phyloP scores from a whole-genome alignment of 1,284 basidiomycete genomes.

The Rhodotorula glutinis region DNA sequence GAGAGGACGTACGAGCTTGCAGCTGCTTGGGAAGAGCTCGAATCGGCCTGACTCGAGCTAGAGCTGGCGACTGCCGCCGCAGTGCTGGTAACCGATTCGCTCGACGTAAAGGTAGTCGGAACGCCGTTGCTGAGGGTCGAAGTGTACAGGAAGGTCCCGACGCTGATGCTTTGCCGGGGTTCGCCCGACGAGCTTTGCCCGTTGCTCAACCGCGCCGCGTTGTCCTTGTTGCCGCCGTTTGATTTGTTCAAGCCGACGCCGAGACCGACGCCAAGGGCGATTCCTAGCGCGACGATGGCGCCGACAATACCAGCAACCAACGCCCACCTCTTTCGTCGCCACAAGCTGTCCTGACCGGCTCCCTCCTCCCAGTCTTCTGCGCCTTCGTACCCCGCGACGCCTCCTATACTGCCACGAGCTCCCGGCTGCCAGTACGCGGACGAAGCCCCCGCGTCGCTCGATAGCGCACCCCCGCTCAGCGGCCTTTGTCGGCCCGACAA shows the following conservation, averaged over 20 bases:
- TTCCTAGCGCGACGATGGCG: constrained; percentile 18
- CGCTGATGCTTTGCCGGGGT: constrained; percentile 5
- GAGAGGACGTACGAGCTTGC: not conserved
- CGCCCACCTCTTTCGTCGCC: constrained; percentile 6
- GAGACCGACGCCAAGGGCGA: constrained; percentile 31
- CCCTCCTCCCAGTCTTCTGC: constrained; percentile 21
- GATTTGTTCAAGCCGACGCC: constrained; percentile 29
- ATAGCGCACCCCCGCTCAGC: not conserved
- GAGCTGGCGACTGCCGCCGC: constrained; percentile 1
- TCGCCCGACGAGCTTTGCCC: not conserved
- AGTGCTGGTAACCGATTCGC: not conserved
- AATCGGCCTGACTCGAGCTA: not conserved
- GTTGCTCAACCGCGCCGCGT: constrained; percentile 16
- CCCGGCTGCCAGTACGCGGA: constrained; percentile 32
- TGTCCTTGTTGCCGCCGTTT: constrained; percentile 1
- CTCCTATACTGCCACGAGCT: not conserved
- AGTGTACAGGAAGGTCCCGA: constrained; percentile 13
- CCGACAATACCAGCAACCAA: constrained; percentile 18
- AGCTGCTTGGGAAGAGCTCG: not conserved
- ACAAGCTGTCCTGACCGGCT: constrained; percentile 7
- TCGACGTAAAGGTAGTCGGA: not conserved
- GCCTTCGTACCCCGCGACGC: constrained; percentile 5
- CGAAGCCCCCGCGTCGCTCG: constrained; percentile 5
- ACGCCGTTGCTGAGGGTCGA: constrained; percentile 6
- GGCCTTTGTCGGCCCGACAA: constrained; percentile 8